These are phyloP conservation scores for Pseudogymnoascus sp. DNA, from an alignment of 2,329 filamentous ascomycete species.

Conservation along the genomic window DNA sequence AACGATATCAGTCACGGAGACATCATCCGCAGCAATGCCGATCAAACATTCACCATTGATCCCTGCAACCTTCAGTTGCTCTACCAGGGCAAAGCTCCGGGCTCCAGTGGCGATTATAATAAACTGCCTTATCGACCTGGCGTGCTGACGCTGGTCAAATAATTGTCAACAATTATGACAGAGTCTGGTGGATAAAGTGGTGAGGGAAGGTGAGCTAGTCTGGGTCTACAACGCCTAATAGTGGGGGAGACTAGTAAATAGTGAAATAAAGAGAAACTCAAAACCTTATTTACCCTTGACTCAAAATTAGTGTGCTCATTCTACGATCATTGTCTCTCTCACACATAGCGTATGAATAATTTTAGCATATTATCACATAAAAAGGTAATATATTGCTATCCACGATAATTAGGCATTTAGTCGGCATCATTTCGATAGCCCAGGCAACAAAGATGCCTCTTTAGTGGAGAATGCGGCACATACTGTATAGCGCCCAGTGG, in stretches of 20 bases:
- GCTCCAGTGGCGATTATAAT: constrained; percentile 29
- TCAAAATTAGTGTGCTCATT: background rate
- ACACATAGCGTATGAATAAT: background rate
- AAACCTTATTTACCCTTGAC: background rate
- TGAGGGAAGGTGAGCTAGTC: background rate
- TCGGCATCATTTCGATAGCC: background rate
- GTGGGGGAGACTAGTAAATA: background rate
- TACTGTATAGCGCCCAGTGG: background rate
- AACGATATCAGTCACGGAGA: constrained; percentile 30
- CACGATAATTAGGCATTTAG: background rate
- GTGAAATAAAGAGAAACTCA: background rate
- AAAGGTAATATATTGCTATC: background rate
- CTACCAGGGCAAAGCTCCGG: constrained; percentile 34
- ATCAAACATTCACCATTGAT: constrained; percentile 32
- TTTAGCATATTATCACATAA: background rate
- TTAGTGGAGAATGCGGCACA: background rate
- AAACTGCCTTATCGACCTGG: constrained; percentile 32
- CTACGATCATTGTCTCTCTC: background rate
- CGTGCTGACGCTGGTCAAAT: constrained; percentile 16
- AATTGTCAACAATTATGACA: background rate
- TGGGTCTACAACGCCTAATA: background rate
- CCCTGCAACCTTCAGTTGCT: constrained; percentile 30
- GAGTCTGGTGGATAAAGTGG: background rate
- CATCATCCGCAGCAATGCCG: constrained; percentile 29
- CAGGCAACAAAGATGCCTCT: background rate